phyloP scores from a whole-genome alignment of 2,329 filamentous ascomycete species.

The Malbranchea cinnamomea region DNA sequence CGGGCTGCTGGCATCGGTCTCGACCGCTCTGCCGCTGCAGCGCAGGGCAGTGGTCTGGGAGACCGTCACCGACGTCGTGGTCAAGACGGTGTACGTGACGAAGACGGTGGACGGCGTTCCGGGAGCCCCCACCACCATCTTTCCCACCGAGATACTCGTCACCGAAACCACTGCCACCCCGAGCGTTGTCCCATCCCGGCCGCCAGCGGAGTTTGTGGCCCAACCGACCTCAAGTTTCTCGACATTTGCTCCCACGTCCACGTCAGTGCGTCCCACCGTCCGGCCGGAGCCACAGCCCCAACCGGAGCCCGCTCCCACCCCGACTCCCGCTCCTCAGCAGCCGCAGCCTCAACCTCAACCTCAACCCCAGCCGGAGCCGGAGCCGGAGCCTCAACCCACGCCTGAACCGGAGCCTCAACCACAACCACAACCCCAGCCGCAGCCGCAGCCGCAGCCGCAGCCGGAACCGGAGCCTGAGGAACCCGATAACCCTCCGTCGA shows the following conservation, averaged over 20 bases:
- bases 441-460: conserved; percentile 6
- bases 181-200: conserved; percentile 31
- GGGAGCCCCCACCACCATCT: conserved; percentile 29
- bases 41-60: conserved; percentile 10
- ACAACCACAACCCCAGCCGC: conserved; percentile 6
- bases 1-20: conserved; percentile 10
- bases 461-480: conserved; percentile 2
- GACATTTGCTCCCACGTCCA: conserved; percentile 7
- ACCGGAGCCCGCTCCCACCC: conserved; percentile 5
- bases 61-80: conserved; percentile 12
- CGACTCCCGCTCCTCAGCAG: conserved; percentile 3
- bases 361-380: conserved; percentile 12
- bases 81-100: conserved; percentile 22
- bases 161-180: conserved; percentile 11
- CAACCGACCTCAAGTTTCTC: neutral
- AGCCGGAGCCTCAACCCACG: conserved; percentile 6
- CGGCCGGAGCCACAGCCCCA: conserved; percentile 6
- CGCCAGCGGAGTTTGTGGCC: conserved; percentile 29
- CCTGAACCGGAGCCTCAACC: conserved; percentile 6
- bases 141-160: conserved; percentile 16
- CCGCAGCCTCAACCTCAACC: conserved; percentile 12
- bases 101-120: conserved; percentile 35
- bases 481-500: conserved; percentile 7
- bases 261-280: conserved; percentile 6
- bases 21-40: conserved; percentile 8